Evolutionary conservation across 2,329 filamentous ascomycete species (phyloP), one percentile per base, ranked within the genome.

Genomic region (Aspergillus niger): DNA sequence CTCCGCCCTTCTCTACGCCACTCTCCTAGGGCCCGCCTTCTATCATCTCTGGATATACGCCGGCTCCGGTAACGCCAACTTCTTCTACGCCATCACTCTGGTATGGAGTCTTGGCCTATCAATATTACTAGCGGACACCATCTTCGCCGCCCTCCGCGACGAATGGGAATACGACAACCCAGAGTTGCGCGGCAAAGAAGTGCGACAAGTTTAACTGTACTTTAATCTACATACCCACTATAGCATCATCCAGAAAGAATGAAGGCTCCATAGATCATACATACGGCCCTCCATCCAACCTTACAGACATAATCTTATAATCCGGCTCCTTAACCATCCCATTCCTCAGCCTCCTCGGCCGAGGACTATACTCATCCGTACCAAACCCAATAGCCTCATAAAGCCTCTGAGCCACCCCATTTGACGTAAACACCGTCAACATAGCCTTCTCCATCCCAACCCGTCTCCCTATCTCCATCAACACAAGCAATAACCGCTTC

Each of bases 31-130:
- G 0, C 95, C 95, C 1, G 92, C 93, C 0, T 99, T 99, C 74
- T 97, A 98, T 75, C 89, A 99, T 73, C 82, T 99, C 5, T 99
- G 95, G 95, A 94, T 99, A 60, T 99, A 98, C 72, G 95, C 95
- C 2, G 95, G 95, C 53, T 97, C 92, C 59, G 95, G 95, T 28
- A 99, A 99, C 71, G 95, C 95, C 61, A 99, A 99, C 75, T 99
- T 99, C 80, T 99, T 99, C 80, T 99, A 99, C 74, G 95, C 95
- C 66, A 98, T 99, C 70, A 99, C 95, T 0, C 80, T 99, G n/a
- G 95, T 99, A 0, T 99, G 95, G 95, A 96, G 92, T 72, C 76
- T 99, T 24, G 95, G 92, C 0, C 83, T 96, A 67, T 93, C 92
- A 39, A 83, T 99, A 63, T 80, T 99, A 30, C 85, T 98, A 6